Conservation (phyloP, 1,284 basidiomycete species). For the Calocybe gambosa region DNA sequence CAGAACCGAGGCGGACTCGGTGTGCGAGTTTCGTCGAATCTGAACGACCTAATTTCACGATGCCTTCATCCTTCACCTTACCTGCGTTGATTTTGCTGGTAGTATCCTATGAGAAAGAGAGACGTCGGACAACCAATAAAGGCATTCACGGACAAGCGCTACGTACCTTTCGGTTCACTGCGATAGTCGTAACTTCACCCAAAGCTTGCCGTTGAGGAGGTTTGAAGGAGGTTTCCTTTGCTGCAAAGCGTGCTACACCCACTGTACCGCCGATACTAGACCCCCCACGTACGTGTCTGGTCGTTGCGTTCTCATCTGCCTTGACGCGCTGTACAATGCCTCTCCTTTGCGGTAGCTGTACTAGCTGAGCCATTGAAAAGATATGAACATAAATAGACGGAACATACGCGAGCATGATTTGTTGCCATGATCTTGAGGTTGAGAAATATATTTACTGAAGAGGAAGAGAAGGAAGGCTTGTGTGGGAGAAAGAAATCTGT, state of each 20-base stretch:
- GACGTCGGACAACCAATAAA: slow-evolving; percentile 4
- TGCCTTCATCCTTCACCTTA: slow-evolving; percentile 53
- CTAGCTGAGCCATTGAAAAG: background rate
- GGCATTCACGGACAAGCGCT: slow-evolving; percentile 7
- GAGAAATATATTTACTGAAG: slow-evolving; percentile 22
- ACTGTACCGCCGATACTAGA: slow-evolving; percentile 37
- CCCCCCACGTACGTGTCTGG: slow-evolving; percentile 54
- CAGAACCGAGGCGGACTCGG: slow-evolving; percentile 60
- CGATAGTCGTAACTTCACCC: slow-evolving; percentile 63
- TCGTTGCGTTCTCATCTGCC: slow-evolving; percentile 69
- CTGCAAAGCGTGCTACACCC: slow-evolving; percentile 41
- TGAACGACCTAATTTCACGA: slow-evolving; percentile 60
- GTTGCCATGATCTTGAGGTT: slow-evolving; percentile 43
- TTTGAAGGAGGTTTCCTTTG: slow-evolving; percentile 41
- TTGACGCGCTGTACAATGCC: slow-evolving; percentile 50
- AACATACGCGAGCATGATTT: slow-evolving; percentile 51
- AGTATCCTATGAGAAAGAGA: slow-evolving; percentile 32
- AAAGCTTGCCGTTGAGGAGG: slow-evolving; percentile 50
- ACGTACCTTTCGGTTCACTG: slow-evolving; percentile 63
- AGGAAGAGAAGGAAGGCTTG: slow-evolving; percentile 14
- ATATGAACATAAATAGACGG: slow-evolving; percentile 10
- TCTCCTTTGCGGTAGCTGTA: slow-evolving; percentile 36
- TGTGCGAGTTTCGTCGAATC: slow-evolving; percentile 54
- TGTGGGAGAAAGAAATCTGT: slow-evolving; percentile 12
- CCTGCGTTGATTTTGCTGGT: slow-evolving; percentile 33